Evolutionary conservation across 257 asterid species (phyloP), one percentile per base, ranked within the genome.

Genomic region (Pogostemon cablin): DNA sequence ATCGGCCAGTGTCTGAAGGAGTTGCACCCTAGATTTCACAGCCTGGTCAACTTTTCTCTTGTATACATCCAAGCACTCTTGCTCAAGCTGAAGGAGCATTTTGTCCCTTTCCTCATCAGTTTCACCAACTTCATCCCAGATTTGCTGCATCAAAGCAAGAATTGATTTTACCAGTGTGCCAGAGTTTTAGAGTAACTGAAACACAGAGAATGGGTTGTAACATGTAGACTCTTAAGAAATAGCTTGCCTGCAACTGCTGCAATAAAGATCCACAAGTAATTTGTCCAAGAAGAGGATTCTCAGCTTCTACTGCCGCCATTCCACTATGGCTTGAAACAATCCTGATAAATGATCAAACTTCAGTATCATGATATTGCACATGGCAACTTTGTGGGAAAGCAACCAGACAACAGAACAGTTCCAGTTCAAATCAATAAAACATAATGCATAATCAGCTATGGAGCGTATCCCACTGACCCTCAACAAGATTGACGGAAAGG

Each of bases 51-150:
- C 97, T 81, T 95, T 92, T 74, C 87, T 88, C 87, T 77, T 83
- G 87, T 92, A 92, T 8, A 92, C 98, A 79, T 92, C 95, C 89
- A 92, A 79, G 84, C 98, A 92, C 61, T 92, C 98, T 58, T 90
- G 95, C 79, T 92, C 96, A 57, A 92, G 68, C 81, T 90, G 98
- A 81, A 90, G 90, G 77, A 90, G 92, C 90, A 90, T 84, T 83
- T 71, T 84, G 78, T 92, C 98, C 54, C 98, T 82, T 57, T 88
- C 98, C 7, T 92, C 96, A 12, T 90, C 96, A 64, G 80, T 87
- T 81, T 90, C 96, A 40, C 98, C 98, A 47, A 92, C 98, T 76
- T 92, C 98, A 78, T 92, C 98, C 98, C 98, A 92, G 6, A 92
- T 88, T 85, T 86, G 85, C 98, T 92, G 87, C 86, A 85, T 57